Evolutionary conservation across 805 yeast species (phyloP).

Genomic region (Priceomyces haplophilus): DNA sequence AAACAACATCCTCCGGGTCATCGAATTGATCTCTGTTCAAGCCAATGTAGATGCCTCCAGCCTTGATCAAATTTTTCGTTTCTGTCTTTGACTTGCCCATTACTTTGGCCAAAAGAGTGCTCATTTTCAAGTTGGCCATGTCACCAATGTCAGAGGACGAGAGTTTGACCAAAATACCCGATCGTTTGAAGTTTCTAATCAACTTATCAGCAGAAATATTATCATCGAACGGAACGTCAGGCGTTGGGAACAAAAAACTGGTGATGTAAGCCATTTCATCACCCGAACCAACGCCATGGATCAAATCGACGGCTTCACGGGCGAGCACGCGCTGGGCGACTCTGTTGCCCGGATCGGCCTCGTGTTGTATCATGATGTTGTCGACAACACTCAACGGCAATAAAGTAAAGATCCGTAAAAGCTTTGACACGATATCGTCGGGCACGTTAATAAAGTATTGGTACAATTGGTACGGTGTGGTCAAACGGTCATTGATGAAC

Average conservation of each 20-base stretch:
- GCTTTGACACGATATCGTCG: constrained; percentile 69
- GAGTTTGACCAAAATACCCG: constrained; percentile 49
- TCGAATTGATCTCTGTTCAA: constrained; percentile 48
- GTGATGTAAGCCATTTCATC: constrained; percentile 65
- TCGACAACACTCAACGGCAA: constrained; percentile 63
- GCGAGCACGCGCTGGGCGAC: constrained; percentile 78
- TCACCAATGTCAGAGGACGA: constrained; percentile 30
- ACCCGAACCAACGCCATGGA: constrained; percentile 82
- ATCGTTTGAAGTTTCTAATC: constrained; percentile 53
- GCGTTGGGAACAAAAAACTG: constrained; percentile 60
- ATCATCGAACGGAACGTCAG: constrained; percentile 47
- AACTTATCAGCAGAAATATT: constrained; percentile 48
- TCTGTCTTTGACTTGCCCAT: constrained; percentile 53
- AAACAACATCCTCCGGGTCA: constrained; percentile 48
- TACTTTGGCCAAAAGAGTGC: constrained; percentile 49
- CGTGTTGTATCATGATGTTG: constrained; percentile 50
- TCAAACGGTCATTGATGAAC: constrained; percentile 71
- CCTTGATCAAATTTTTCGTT: constrained; percentile 56
- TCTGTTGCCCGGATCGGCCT: constrained; percentile 56
- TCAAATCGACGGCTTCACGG: constrained; percentile 76
- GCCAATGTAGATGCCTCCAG: constrained; percentile 76
- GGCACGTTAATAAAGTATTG: constrained; percentile 80
- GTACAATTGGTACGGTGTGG: constrained; percentile 77
- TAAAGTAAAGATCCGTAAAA: constrained; percentile 75
- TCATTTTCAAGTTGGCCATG: constrained; percentile 42